A percentile compares a stretch with the other conserved stretches of the same genome.
Conservation (phyloP, 768 basidiomycete species). For the Serendipita vermifera region DNA sequence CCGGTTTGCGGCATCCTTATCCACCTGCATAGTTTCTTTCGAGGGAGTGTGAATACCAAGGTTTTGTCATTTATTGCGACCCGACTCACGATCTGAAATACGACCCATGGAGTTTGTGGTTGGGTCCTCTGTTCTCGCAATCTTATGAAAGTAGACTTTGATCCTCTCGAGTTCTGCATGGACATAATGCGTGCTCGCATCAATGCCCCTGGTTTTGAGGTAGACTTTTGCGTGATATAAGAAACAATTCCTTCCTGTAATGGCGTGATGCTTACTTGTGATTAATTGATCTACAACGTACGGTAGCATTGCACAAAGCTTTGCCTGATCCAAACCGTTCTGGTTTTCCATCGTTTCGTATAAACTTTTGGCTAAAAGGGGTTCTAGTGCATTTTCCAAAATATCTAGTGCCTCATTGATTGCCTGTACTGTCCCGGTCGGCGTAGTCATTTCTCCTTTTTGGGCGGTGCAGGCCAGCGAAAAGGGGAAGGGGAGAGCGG, state of each 20-base stretch:
- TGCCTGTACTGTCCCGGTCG: not conserved
- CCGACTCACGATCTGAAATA: not conserved
- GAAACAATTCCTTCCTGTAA: not conserved
- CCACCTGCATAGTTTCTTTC: constrained; percentile 37
- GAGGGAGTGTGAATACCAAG: not conserved
- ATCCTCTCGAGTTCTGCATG: constrained; percentile 43
- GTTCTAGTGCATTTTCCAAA: constrained; percentile 53
- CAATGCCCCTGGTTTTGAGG: constrained; percentile 50
- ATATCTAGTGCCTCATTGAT: constrained; percentile 36
- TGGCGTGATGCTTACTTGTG: constrained; percentile 56
- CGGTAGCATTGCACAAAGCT: constrained; percentile 64
- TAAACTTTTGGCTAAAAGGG: constrained; percentile 53
- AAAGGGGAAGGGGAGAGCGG: not conserved
- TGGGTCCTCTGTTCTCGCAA: constrained; percentile 59
- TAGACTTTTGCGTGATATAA: not conserved
- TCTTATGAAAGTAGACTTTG: constrained; percentile 71
- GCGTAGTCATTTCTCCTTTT: not conserved
- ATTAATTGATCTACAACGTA: constrained; percentile 75
- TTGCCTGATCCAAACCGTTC: constrained; percentile 67
- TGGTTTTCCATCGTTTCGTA: constrained; percentile 51
- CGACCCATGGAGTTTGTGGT: constrained; percentile 34
- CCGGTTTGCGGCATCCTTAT: constrained; percentile 65
- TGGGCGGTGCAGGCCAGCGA: constrained; percentile 16
- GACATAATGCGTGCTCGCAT: constrained; percentile 67
- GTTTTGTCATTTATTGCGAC: too few relatives aligned